Conservation (phyloP, 2,329 filamentous ascomycete species). For the Ascocoryne sarcoides region DNA sequence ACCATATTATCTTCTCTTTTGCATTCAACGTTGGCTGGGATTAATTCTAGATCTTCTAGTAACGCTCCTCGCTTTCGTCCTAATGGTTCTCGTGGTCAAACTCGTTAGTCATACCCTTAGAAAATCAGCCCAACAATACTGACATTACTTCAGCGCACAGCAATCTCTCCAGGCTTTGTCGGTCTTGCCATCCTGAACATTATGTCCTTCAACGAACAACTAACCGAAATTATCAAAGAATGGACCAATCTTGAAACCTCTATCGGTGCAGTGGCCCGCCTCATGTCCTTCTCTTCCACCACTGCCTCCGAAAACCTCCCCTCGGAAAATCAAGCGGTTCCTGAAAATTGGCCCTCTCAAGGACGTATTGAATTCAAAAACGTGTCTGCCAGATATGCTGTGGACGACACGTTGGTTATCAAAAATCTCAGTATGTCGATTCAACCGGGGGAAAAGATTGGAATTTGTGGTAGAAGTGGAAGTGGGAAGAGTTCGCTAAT, state of each 20-base stretch:
- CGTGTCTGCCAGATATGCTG: conserved; percentile 26
- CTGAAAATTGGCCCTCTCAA: conserved; percentile 17
- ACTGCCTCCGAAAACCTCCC: conserved; percentile 15
- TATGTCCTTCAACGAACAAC: conserved; percentile 19
- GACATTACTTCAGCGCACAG: conserved; percentile 10
- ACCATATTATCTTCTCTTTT: conserved; percentile 49
- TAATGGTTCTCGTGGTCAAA: conserved; percentile 29
- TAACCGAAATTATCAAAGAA: conserved; percentile 17
- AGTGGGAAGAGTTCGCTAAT: conserved; percentile 38
- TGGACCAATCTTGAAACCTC: conserved; percentile 25
- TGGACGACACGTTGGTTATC: conserved; percentile 12
- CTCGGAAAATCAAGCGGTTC: conserved; percentile 8
- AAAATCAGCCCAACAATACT: background rate
- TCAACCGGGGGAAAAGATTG: conserved; percentile 42
- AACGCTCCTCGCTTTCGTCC: conserved; percentile 23
- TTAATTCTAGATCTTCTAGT: conserved; percentile 31
- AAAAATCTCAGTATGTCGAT: conserved; percentile 34
- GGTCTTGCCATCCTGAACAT: conserved; percentile 27
- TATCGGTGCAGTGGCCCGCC: conserved; percentile 20
- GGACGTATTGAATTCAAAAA: conserved; percentile 29
- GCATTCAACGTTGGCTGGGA: conserved; percentile 48
- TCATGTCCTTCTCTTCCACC: conserved; percentile 10
- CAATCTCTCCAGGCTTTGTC: conserved; percentile 22
- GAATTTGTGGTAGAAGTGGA: conserved; percentile 39
- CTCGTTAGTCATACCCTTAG: conserved; percentile 12